Evolutionary conservation across 345 rosid species (phyloP).

Genomic region (Triadica sebifera): DNA sequence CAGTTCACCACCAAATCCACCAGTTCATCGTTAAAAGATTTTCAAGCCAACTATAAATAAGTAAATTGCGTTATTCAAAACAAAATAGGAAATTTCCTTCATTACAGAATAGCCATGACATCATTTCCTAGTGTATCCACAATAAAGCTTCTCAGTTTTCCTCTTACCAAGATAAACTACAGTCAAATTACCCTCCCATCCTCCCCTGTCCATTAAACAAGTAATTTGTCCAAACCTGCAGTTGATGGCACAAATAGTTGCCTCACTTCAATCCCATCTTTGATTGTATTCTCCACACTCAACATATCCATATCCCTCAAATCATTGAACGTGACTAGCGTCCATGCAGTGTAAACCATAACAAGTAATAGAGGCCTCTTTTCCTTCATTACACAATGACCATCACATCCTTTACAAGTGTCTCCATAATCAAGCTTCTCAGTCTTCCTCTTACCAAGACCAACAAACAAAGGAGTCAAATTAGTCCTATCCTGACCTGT

Average conservation of each 20-base stretch:
- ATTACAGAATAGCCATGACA: background rate
- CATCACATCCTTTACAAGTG: too few relatives aligned
- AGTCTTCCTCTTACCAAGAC: background rate
- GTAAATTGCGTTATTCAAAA: background rate
- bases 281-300: background rate
- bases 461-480: background rate
- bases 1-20: background rate
- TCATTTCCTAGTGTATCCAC: too few relatives aligned
- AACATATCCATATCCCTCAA: constrained; percentile 1
- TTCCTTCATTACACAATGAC: background rate
- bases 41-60: background rate
- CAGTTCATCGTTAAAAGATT: background rate
- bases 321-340: background rate
- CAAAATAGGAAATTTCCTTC: background rate
- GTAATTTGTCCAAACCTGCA: background rate
- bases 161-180: background rate
- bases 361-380: background rate
- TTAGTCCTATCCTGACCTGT: too few relatives aligned
- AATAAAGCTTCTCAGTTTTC: background rate
- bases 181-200: background rate
- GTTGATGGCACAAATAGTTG: background rate
- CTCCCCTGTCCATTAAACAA: background rate
- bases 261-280: background rate
- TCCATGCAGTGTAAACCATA: background rate
- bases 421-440: background rate